phyloP scores from a whole-genome alignment of 192 early-diverging fungal species.

The Podila verticillata region DNA sequence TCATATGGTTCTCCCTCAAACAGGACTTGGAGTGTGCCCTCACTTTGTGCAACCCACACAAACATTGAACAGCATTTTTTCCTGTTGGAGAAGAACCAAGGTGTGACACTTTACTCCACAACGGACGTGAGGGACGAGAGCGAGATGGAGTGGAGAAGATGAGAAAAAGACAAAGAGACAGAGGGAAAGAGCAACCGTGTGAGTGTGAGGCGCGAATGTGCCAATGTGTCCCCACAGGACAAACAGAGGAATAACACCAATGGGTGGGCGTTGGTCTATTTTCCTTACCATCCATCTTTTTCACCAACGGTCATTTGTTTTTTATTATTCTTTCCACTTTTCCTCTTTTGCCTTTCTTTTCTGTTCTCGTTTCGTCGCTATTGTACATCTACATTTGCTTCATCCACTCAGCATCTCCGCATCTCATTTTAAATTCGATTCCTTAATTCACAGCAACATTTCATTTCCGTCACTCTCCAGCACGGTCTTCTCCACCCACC shows the following conservation, averaged over 20 bases:
- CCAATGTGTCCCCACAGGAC: neutral
- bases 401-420: neutral
- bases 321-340: neutral
- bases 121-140: neutral
- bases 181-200: no score
- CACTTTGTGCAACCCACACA: neutral
- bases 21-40: no score
- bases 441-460: neutral
- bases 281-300: no score
- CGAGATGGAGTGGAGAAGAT: neutral
- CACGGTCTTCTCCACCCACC: no score
- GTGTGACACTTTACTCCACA: conserved; percentile 6
- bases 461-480: no score
- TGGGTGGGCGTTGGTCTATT: no score
- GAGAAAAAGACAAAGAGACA: no score
- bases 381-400: neutral
- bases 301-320: neutral
- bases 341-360: neutral
- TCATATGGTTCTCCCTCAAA: neutral
- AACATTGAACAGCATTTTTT: neutral
- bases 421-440: neutral
- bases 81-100: neutral
- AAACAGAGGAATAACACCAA: no score
- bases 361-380: neutral
- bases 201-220: neutral